phyloP scores from a whole-genome alignment of 352 stramenopile genomes.

The Pythium aristosporum region DNA sequence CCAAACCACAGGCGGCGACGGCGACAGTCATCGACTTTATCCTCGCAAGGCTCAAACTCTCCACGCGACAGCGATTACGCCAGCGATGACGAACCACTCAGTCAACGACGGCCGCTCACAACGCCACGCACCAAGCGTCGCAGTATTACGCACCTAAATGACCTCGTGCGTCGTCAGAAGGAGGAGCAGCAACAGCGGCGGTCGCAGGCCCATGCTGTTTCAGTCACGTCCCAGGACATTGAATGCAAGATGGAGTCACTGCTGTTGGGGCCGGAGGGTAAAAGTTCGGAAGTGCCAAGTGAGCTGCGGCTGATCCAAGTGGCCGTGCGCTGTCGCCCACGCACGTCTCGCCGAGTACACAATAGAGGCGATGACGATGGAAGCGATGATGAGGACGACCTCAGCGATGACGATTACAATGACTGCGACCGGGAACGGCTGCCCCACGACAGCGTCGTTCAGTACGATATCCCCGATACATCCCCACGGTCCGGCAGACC shows the following conservation, averaged over 20 bases:
- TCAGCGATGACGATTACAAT: neutral
- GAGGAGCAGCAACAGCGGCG: conserved; percentile 3
- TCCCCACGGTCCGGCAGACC: neutral
- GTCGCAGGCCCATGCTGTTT: neutral
- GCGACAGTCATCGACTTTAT: neutral
- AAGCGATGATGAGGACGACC: neutral
- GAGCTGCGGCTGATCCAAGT: conserved; percentile 42
- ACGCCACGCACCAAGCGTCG: conserved; percentile 24
- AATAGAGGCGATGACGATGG: neutral
- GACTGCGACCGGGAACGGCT: neutral
- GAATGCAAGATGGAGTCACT: conserved; percentile 15
- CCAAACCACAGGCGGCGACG: conserved; percentile 1
- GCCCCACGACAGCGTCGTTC: conserved; percentile 13
- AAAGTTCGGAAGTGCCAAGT: too few species aligned
- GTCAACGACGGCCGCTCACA: neutral
- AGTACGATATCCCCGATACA: conserved; percentile 7
- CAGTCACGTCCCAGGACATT: neutral
- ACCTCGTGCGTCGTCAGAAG: conserved; percentile 23
- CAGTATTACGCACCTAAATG: conserved; percentile 23
- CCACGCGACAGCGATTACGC: neutral
- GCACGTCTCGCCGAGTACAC: conserved; percentile 24
- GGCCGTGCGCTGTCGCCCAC: conserved; percentile 51
- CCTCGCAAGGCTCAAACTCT: conserved; percentile 1
- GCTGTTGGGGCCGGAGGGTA: neutral
- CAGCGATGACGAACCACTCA: neutral